Evolutionary conservation across 345 rosid genomes (phyloP).

Genomic region (Pugionium cornutum): DNA sequence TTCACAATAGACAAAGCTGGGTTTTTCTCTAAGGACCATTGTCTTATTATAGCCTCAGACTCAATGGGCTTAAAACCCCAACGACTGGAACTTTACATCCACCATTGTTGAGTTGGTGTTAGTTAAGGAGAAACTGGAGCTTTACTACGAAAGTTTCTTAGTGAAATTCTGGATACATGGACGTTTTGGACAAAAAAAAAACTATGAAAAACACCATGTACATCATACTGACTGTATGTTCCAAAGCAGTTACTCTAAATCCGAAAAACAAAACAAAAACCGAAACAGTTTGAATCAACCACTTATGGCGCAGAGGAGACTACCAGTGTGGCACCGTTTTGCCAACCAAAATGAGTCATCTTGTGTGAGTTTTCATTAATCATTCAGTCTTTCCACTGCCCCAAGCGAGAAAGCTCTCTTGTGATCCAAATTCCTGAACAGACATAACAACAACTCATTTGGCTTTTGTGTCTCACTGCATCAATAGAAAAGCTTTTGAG

Average conservation of each 20-base stretch:
- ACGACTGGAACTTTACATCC: too few species aligned
- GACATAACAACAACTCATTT: background rate
- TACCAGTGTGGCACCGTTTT: constrained; percentile 18
- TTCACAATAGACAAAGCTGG: too few species aligned
- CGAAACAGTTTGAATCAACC: constrained; percentile 3
- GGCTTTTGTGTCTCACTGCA: constrained; percentile 20
- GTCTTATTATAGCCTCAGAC: too few species aligned
- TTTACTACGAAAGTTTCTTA: too few species aligned
- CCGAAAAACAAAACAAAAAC: constrained; percentile 1
- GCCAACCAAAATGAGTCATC: constrained; percentile 27
- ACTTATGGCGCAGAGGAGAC: background rate
- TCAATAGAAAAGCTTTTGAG: background rate
- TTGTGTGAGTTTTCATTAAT: constrained; percentile 16
- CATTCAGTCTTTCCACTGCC: constrained; percentile 59
- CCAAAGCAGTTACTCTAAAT: constrained; percentile 11
- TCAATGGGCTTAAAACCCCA: too few species aligned
- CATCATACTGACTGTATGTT: too few species aligned
- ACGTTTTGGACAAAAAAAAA: too few species aligned
- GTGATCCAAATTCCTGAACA: constrained; percentile 74
- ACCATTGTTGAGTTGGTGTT: too few species aligned
- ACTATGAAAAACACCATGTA: too few species aligned
- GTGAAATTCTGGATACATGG: too few species aligned
- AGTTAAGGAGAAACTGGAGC: too few species aligned
- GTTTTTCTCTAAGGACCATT: too few species aligned
- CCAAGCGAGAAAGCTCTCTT: constrained; percentile 81